Evolutionary conservation across 2,329 filamentous ascomycete genomes (phyloP).

Genomic region (Cladosporium sp.): DNA sequence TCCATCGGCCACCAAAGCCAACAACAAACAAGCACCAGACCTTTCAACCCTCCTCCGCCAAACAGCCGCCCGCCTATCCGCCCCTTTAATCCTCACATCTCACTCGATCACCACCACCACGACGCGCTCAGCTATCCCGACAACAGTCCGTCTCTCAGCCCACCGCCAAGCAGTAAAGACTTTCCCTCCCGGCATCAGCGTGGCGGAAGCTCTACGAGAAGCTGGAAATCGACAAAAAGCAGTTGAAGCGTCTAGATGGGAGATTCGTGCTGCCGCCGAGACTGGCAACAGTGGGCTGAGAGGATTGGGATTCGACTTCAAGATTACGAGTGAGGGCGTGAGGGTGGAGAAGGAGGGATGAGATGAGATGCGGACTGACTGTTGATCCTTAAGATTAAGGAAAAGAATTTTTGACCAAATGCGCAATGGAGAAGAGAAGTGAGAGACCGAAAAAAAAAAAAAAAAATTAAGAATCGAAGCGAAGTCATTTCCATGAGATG

Average conservation of each 20-base stretch:
- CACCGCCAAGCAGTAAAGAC: conserved; percentile 31
- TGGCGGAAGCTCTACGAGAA: conserved; percentile 36
- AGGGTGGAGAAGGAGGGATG: neutral
- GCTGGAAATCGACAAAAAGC: neutral
- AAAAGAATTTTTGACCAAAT: no score
- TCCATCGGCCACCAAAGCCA: neutral
- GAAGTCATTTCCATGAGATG: no score
- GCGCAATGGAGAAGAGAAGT: no score
- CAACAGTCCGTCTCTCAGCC: conserved; percentile 28
- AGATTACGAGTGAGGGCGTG: conserved; percentile 21
- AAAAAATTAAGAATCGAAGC: no score
- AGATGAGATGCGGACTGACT: no score
- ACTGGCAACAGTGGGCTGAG: conserved; percentile 15
- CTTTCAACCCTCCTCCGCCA: neutral
- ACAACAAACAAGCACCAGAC: neutral
- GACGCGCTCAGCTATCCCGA: conserved; percentile 17
- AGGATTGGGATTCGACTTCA: conserved; percentile 23
- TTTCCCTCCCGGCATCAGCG: conserved; percentile 36
- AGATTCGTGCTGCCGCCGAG: conserved; percentile 18
- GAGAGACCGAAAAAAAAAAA: no score
- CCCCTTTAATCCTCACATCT: conserved; percentile 26
- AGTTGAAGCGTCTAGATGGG: neutral
- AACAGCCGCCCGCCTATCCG: conserved; percentile 18
- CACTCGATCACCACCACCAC: conserved; percentile 11
- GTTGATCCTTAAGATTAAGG: no score